These are phyloP conservation scores for Psilocybe subaeruginosa DNA, from an alignment of 768 basidiomycete species.

Conservation along the genomic window DNA sequence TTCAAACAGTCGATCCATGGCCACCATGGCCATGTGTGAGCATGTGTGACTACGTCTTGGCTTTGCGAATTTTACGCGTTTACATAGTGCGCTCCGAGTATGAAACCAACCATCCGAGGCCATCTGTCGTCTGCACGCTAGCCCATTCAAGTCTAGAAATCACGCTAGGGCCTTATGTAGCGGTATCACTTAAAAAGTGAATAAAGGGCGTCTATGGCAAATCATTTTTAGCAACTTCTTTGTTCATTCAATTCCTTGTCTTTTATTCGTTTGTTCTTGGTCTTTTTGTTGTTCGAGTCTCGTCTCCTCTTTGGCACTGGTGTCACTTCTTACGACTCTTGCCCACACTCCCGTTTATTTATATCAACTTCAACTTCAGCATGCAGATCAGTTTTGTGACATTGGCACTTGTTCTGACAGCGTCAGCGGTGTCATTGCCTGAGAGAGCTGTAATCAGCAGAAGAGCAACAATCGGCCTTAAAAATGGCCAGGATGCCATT, in stretches of 20 bases:
- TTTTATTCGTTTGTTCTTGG: conserved; percentile 1
- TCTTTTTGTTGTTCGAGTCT: neutral
- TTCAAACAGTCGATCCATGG: neutral
- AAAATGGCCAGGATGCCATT: conserved; percentile 46
- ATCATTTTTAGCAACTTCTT: neutral
- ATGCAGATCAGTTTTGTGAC: conserved; percentile 40
- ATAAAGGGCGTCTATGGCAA: neutral
- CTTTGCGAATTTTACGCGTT: neutral
- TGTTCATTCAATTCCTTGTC: neutral
- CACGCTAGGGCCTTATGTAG: neutral
- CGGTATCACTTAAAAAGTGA: neutral
- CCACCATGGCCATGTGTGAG: no score
- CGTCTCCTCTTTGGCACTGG: conserved; percentile 17
- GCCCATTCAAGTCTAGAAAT: neutral
- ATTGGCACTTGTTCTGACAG: conserved; percentile 33
- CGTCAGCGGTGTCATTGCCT: conserved; percentile 36
- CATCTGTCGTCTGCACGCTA: neutral
- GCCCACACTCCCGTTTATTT: conserved; percentile 4
- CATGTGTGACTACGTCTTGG: neutral
- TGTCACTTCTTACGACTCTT: conserved; percentile 14
- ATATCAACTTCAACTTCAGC: conserved; percentile 26
- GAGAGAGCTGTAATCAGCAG: conserved; percentile 19
- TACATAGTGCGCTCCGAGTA: neutral
- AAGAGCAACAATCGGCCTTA: conserved; percentile 36
- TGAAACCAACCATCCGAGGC: neutral